Evolutionary conservation across 495 filamentous ascomycete species (phyloP).

Genomic region (Podospora pseudopauciseta): DNA sequence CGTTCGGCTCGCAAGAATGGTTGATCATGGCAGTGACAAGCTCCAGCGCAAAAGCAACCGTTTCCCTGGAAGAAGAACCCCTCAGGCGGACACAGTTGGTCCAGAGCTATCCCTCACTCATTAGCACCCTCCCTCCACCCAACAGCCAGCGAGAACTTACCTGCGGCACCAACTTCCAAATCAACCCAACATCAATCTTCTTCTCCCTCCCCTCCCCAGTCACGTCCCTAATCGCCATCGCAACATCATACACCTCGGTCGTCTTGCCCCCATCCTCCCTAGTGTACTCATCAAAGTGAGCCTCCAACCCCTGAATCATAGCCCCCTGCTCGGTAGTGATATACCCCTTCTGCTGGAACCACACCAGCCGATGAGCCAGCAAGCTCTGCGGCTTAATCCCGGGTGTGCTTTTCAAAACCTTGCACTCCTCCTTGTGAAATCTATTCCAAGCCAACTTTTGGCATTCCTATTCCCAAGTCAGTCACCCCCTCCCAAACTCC

Average conservation of each 20-base stretch:
- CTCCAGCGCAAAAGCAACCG: constrained; percentile 61
- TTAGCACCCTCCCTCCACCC: not conserved
- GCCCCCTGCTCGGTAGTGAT: constrained; percentile 14
- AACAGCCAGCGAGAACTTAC: constrained; percentile 9
- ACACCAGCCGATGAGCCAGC: constrained; percentile 19
- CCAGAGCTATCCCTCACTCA: constrained; percentile 15
- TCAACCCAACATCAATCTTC: constrained; percentile 14
- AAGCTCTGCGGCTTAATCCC: constrained; percentile 16
- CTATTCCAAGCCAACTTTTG: constrained; percentile 23
- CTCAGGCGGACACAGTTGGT: constrained; percentile 23
- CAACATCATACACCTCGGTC: constrained; percentile 18
- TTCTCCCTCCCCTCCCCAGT: constrained; percentile 9
- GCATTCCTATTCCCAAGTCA: constrained; percentile 16
- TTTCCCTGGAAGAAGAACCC: constrained; percentile 39
- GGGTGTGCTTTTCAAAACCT: constrained; percentile 14
- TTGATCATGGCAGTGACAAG: constrained; percentile 57
- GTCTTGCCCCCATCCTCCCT: constrained; percentile 4
- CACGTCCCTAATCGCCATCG: constrained; percentile 8
- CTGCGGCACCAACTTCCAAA: constrained; percentile 23
- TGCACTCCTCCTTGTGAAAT: constrained; percentile 30
- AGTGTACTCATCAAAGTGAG: constrained; percentile 20
- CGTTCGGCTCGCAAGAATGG: constrained; percentile 69
- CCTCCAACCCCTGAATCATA: constrained; percentile 19
- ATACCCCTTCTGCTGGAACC: constrained; percentile 14
- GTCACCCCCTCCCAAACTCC: not conserved